A percentile compares a stretch with the other conserved stretches of the same genome.
These are phyloP conservation scores for Leishmania major DNA, from an alignment of 208 protist genomes.

Conservation along the genomic window DNA sequence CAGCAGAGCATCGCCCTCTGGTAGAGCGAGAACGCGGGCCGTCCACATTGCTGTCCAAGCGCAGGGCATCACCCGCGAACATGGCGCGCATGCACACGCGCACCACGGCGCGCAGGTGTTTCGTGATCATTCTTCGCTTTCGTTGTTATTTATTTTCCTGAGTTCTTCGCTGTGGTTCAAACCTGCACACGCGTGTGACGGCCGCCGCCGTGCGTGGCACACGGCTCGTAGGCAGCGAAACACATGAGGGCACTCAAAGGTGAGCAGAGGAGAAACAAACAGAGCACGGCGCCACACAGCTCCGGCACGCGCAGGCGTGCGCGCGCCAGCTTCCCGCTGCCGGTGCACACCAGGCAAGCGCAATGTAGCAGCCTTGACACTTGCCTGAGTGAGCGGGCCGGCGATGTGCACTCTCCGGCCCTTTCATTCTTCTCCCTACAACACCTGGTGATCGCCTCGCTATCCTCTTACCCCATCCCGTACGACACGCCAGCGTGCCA, in stretches of 20 bases:
- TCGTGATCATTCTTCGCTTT: neutral
- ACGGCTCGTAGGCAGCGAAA: neutral
- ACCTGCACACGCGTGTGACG: neutral
- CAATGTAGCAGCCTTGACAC: neutral
- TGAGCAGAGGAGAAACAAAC: neutral
- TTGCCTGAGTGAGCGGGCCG: neutral
- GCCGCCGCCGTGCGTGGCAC: neutral
- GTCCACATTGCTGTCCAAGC: neutral
- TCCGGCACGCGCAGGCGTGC: neutral
- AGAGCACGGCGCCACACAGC: neutral
- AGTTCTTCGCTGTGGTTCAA: neutral
- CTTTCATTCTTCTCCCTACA: neutral
- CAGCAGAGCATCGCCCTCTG: neutral
- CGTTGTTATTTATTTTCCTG: neutral
- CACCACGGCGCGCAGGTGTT: neutral
- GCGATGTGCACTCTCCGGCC: neutral
- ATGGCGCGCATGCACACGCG: neutral
- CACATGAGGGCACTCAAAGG: neutral
- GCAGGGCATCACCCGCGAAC: neutral
- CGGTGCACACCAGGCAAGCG: no score
- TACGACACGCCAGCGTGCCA: constrained; percentile 18
- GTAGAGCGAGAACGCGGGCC: no score
- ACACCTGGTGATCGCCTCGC: neutral
- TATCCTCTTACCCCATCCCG: neutral
- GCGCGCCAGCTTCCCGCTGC: neutral